Evolutionary conservation across 192 early-diverging fungal genomes (phyloP), one percentile per base, ranked within the genome.

Genomic region (Diversispora epigaea): DNA sequence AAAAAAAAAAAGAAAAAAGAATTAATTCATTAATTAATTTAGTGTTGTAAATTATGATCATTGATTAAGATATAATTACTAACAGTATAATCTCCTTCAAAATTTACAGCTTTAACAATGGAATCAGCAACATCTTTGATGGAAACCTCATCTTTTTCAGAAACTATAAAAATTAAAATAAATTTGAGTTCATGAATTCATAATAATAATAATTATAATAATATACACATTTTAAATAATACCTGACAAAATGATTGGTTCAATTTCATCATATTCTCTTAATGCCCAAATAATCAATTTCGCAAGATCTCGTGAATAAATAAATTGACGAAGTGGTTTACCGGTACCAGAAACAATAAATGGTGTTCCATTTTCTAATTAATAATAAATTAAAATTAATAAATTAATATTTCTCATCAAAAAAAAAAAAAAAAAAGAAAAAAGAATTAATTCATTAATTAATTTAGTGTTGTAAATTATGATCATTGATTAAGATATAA

Each of bases 241-340:
- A 93, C 92, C 92, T 75, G 91, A 92, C 9, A 93, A 82, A 80
- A 94, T 94, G 65, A 94, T 88, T 50, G 93, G 93, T 46, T 88
- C 89, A 68, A 92, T 88, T 77, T 92, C 89, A 61, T 89, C 22
- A 82, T 94, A 94, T 77, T 94, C 92, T 66, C 93, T 81, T 49
- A 94, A 82, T n/a, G 82, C 81, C 93, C 93, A 94, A 64, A 94
- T 84, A 77, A 94, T 91, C 56, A 94, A 85, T 79, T 83, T 89
- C 68, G 91, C 93, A 41, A 94, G 81, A 84, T 94, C 93, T 43
- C 86, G 84, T 9, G 92, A 93, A 80, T 89, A 94, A 55, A 93
- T 92, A 82, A 94, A 94, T 75, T 94, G 93, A 17, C 93, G 88
- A 47, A 92, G 86, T 46, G 93, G 93, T 65, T 86, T 86, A 68